Base-by-base conservation (phyloP, 2,329 filamentous ascomycete species). In the Cladophialophora immunda region DNA sequence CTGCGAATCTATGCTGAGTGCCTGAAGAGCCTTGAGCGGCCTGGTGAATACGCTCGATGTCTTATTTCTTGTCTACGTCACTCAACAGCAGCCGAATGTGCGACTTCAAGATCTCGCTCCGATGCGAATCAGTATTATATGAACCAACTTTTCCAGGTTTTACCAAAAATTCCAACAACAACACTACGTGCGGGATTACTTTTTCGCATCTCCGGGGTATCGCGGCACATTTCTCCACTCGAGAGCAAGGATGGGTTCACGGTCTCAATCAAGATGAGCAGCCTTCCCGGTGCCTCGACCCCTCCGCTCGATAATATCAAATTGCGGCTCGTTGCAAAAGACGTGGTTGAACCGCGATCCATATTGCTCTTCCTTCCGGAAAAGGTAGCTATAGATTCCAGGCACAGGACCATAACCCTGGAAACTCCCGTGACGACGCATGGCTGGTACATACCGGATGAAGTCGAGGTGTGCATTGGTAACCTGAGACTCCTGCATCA, bases 1-100 rank as follows among this genome's bases (percentile, higher is more conserved):
- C 84, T 98, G 5, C 87, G 92, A 70, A 90, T 97, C 84, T 95
- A 97, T 76, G 87, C 92, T 0, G 86, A 87, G 57, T 98, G 94
- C 76, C 84, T 99, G 30, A 90, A 91, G 70, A 86, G 92, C 72
- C 85, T 97, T 30, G 84, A 90, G 57, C 87, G 89, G 15, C 88
- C 89, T 67, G 91, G 94, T 60, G 92, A 97, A 68, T 96, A 93
- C 73, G 88, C 94, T 17, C 87, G 87, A 27, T 89, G 92, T 8
- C 84, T 92, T 8, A 82, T 97, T 15, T 57, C 67, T 7, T 70
- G 62, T 36, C 57, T 73, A n/a, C 65, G 70, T 57, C 75, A 86
- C 87, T 0, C 89, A 86, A 54, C 45, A 19, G 38, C 58, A 25
- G 45, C 61, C 17, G 27, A 4, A 6, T 53, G 22, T 36, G 38